Base-by-base conservation (phyloP, 75 land plant genomes). In the Isoetes taiwanensis region DNA sequence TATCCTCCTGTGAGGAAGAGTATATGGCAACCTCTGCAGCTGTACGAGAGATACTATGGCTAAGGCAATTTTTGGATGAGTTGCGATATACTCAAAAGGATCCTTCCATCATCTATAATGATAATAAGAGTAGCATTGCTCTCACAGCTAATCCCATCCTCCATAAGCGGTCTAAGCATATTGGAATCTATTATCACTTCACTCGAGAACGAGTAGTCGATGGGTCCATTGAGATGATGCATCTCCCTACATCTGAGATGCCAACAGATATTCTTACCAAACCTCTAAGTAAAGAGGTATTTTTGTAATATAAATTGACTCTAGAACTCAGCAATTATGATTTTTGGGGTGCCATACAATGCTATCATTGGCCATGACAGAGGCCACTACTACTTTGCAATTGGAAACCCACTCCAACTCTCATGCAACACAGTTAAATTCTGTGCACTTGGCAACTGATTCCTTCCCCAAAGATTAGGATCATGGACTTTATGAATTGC, bases 51-150 rank as follows among this genome's bases (percentile, higher is more conserved):
- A 23, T 23, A 46, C 25, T 23, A n/a, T 46, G 50, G 50, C 50
- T 46, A n/a, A 5, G 25, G 50, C 25, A 23, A 46, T 23, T 46
- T 46, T 23, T 46, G 21, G n/a, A n/a, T n/a, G n/a, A n/a, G n/a
- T n/a, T n/a, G n/a, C n/a, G n/a, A n/a, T n/a, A n/a, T n/a, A n/a
- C n/a, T n/a, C n/a, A n/a, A n/a, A n/a, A n/a, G n/a, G n/a, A n/a
- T n/a, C n/a, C n/a, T n/a, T n/a, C n/a, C 50, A 46, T 16, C 25
- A 46, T 46, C 50, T 46, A 46, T 23, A 46, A 46, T 46, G 50
- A 46, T 16, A 19, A 46, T 23, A 19, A 46, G 50, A 19, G 16
- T 46, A 23, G n/a, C 16, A 46, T 46, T 19, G 50, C 50, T 23
- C 23, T 46, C 25, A 46, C 50, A 19, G 25, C 16, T 16, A 46